Evolutionary conservation across 2,329 filamentous ascomycete species (phyloP).

Genomic region (Sclerotinia nivalis): DNA sequence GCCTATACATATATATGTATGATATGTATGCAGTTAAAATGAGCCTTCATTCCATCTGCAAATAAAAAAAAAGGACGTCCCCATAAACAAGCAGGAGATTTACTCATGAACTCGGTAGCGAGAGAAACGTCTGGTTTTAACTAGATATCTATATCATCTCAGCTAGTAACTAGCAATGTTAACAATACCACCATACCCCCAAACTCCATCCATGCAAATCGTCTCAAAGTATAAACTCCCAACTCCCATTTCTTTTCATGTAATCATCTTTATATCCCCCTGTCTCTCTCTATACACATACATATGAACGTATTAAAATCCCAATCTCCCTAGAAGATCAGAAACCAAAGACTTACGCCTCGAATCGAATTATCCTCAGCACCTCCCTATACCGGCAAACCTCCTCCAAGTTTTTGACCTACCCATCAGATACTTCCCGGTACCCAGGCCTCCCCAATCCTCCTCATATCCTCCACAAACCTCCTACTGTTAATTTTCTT

Average conservation of each 20-base stretch:
- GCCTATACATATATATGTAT: no score
- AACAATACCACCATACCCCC: neutral
- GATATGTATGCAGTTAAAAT: no score
- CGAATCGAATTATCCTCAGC: neutral
- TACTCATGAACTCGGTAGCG: neutral
- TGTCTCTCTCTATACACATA: neutral
- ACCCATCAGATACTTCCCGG: slow-evolving; percentile 57
- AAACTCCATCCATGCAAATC: slow-evolving; percentile 3
- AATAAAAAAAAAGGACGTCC: no score
- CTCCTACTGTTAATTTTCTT: slow-evolving; percentile 77
- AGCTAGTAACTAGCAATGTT: neutral
- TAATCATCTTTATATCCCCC: neutral
- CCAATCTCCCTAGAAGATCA: no score
- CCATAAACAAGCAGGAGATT: neutral
- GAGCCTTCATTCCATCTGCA: no score
- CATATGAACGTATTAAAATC: neutral
- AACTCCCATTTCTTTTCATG: neutral
- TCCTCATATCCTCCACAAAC: slow-evolving; percentile 79
- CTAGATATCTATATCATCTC: neutral
- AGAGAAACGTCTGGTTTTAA: neutral
- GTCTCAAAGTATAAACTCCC: neutral
- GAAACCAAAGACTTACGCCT: no score
- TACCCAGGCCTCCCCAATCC: slow-evolving; percentile 82
- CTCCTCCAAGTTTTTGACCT: neutral
- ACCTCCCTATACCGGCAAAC: neutral